Evolutionary conservation across 1,284 basidiomycete species (phyloP).

Genomic region (Uromyces viciae-fabae): DNA sequence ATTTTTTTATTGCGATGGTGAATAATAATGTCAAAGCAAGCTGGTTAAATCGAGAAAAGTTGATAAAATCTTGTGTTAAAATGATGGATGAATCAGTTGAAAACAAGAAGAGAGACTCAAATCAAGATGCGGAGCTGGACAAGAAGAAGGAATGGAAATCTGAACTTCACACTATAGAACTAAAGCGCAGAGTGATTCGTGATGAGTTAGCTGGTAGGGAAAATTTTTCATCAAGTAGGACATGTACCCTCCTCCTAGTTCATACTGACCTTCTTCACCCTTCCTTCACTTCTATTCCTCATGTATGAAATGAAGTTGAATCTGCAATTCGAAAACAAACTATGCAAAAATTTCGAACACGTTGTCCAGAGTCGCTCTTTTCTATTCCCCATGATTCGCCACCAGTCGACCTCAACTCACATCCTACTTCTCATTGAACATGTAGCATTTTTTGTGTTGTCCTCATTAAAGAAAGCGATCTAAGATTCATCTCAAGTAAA

Average conservation of each 20-base stretch:
- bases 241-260: not conserved
- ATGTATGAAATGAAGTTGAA: not conserved
- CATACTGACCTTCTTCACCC: not conserved
- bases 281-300: not conserved
- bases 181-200: conserved; percentile 17
- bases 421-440: not conserved
- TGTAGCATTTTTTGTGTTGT: too few species aligned
- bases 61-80: conserved; percentile 19
- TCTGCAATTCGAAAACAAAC: conserved; percentile 29
- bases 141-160: not conserved
- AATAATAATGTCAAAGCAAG: not conserved
- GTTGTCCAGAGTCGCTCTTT: conserved; percentile 7
- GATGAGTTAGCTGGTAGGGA: conserved; percentile 16
- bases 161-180: not conserved
- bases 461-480: too few species aligned
- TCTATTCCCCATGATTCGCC: conserved; percentile 10
- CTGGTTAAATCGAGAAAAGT: conserved; percentile 14
- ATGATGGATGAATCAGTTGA: conserved; percentile 13
- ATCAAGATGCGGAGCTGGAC: too few species aligned
- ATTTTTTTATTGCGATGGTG: not conserved
- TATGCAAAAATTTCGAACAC: conserved; percentile 23
- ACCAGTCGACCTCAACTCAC: not conserved
- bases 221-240: too few species aligned
- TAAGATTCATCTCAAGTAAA: too few species aligned
- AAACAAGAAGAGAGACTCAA: too few species aligned